Evolutionary conservation across 306 rosid genomes (phyloP), one percentile per base, ranked within the genome.

Genomic region (Cucurbita argyrosperma): DNA sequence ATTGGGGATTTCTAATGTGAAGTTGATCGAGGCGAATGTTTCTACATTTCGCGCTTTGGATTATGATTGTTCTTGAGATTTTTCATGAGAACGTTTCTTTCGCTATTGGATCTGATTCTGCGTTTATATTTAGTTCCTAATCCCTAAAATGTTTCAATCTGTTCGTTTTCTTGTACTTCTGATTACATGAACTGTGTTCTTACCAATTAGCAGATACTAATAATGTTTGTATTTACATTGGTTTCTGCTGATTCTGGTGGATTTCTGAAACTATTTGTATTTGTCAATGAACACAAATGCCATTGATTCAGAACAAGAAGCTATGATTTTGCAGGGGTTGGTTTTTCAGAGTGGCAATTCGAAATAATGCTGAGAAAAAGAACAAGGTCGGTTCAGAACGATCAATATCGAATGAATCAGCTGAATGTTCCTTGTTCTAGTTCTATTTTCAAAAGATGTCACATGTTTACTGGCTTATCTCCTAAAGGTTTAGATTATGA

Each of bases 361-460:
- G 77, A 77, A 85, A 87, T 8, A 85, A 91, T 86, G 97, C 78
- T 86, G 88, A 89, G 91, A 84, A 87, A 91, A 92, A 89, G 91
- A 76, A 87, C 83, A 78, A 86, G 91, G 80, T 89, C 96, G 46
- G 52, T 76, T 77, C 92, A 82, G 82, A 91, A 87, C 81, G 96
- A 86, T 76, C 96, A 86, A 62, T 80, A 89, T 79, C 80, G 68
- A 46, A 86, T 87, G 96, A 87, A 79, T 77, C 86, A 77, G 50
- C 56, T 63, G 53, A 53, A 84, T 72, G 74, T 38, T 6, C 49
- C 80, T 80, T 88, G 85, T 76, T 65, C 84, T 53, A 83, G 80
- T 76, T 72, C 96, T 66, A 75, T 87, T 74, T 86, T 84, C 83
- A 86, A 81, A 72, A 80, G 70, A 23, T 89, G 92, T 78, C 85